These are phyloP conservation scores for Neofusicoccum ribis DNA, from an alignment of 2,329 filamentous ascomycete species.

Conservation along the genomic window DNA sequence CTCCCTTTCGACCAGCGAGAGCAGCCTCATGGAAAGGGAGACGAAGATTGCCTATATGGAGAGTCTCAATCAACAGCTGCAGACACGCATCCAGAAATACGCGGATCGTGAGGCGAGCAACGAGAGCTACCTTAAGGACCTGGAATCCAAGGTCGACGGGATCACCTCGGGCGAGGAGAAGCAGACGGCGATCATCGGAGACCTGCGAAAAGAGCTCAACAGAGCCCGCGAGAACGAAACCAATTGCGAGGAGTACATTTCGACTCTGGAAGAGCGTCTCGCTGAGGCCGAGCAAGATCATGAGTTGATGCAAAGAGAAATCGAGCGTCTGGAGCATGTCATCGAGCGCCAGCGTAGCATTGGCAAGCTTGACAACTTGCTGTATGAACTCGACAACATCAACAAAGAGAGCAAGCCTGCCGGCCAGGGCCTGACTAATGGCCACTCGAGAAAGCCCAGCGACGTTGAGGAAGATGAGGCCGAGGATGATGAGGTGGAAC, in stretches of 20 bases:
- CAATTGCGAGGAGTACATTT: slow-evolving; percentile 93
- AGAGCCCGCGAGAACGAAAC: slow-evolving; percentile 87
- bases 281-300: slow-evolving; percentile 95
- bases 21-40: slow-evolving; percentile 85
- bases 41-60: slow-evolving; percentile 91
- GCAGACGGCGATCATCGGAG: slow-evolving; percentile 78
- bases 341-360: slow-evolving; percentile 93
- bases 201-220: slow-evolving; percentile 87
- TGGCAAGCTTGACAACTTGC: slow-evolving; percentile 87
- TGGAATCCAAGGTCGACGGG: slow-evolving; percentile 87
- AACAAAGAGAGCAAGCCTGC: slow-evolving; percentile 34
- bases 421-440: slow-evolving; percentile 23
- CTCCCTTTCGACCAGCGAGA: slow-evolving; percentile 81
- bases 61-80: slow-evolving; percentile 86
- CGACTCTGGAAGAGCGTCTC: slow-evolving; percentile 89
- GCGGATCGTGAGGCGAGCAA: slow-evolving; percentile 89
- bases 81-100: slow-evolving; percentile 86
- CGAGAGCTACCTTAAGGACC: slow-evolving; percentile 87
- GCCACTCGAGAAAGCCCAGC: slow-evolving; percentile 32
- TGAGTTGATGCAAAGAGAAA: slow-evolving; percentile 94
- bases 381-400: slow-evolving; percentile 80
- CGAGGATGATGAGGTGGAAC: slow-evolving; percentile 3
- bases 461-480: slow-evolving; percentile 30
- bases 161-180: slow-evolving; percentile 91
- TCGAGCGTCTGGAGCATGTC: slow-evolving; percentile 90